phyloP scores from a whole-genome alignment of 2,329 filamentous ascomycete genomes.

The Penicillium capsulatum region DNA sequence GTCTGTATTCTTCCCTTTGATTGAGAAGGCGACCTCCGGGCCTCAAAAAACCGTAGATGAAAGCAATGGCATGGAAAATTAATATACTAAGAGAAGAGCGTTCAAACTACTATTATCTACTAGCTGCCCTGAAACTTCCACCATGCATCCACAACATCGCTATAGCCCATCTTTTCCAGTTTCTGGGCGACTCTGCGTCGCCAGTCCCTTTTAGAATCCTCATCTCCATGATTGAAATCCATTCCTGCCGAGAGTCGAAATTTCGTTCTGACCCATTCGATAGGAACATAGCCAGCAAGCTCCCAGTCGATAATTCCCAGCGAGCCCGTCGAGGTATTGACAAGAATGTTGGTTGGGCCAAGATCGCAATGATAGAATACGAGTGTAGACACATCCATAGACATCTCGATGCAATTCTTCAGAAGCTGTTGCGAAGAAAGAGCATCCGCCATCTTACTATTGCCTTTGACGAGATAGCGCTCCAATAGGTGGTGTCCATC shows the following conservation, averaged over 20 bases:
- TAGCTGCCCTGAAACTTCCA: constrained; percentile 2
- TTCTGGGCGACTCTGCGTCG: constrained; percentile 3
- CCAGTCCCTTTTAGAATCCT: constrained; percentile 6
- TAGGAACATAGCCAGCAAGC: constrained; percentile 29
- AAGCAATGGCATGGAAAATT: too few relatives aligned
- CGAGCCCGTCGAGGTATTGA: constrained; percentile 14
- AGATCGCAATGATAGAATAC: constrained; percentile 29
- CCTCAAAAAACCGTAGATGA: too few relatives aligned
- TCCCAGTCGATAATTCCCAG: constrained; percentile 34
- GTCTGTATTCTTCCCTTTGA: too few relatives aligned
- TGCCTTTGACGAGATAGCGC: constrained; percentile 9
- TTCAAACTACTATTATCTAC: too few relatives aligned
- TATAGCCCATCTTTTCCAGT: constrained; percentile 6
- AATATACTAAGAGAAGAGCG: too few relatives aligned
- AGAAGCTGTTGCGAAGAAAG: constrained; percentile 9
- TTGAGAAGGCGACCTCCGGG: too few relatives aligned
- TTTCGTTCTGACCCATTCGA: constrained; percentile 32
- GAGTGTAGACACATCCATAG: constrained; percentile 8
- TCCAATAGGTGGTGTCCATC: constrained; percentile 8
- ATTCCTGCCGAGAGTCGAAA: constrained; percentile 28
- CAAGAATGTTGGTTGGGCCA: constrained; percentile 30
- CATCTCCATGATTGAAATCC: constrained; percentile 14
- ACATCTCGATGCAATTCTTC: constrained; percentile 9
- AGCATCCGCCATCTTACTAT: constrained; percentile 8
- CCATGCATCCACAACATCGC: constrained; percentile 7